Evolutionary conservation across 78 protist species (phyloP).

Genomic region (Speleostelium caveatum): DNA sequence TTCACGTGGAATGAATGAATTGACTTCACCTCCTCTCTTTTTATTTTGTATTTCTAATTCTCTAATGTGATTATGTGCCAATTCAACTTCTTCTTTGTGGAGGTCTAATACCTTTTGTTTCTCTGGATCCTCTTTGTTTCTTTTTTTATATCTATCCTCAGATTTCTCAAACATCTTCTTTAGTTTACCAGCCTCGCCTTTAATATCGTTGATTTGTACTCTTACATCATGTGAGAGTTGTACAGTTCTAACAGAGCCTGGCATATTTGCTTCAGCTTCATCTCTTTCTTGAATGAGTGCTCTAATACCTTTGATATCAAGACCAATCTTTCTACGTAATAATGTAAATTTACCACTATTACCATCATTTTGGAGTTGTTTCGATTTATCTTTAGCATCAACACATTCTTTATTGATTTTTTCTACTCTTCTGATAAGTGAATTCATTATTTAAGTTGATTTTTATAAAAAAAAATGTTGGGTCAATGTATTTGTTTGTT

Average conservation of each 20-base stretch:
- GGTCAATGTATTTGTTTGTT: too few relatives aligned
- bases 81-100: conserved; percentile 32
- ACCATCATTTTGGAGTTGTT: conserved; percentile 55
- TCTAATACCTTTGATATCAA: conserved; percentile 67
- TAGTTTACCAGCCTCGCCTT: conserved; percentile 36
- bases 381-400: conserved; percentile 55
- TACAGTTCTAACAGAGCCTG: conserved; percentile 79
- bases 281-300: conserved; percentile 60
- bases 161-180: conserved; percentile 63
- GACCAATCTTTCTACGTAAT: conserved; percentile 64
- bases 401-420: conserved; percentile 66
- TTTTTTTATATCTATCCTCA: conserved; percentile 51
- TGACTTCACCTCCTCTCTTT: conserved; percentile 58
- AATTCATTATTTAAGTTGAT: conserved; percentile 27
- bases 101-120: conserved; percentile 38
- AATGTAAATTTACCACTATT: conserved; percentile 57
- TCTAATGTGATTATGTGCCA: conserved; percentile 38
- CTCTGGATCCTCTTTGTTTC: conserved; percentile 61
- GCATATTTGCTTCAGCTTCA: conserved; percentile 62
- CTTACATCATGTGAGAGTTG: conserved; percentile 57
- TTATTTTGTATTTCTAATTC: conserved; percentile 52
- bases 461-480: too few relatives aligned
- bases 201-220: conserved; percentile 35
- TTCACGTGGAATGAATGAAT: conserved; percentile 34
- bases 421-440: conserved; percentile 69